phyloP scores from a whole-genome alignment of 2,329 filamentous ascomycete genomes.

The Claviceps arundinis region DNA sequence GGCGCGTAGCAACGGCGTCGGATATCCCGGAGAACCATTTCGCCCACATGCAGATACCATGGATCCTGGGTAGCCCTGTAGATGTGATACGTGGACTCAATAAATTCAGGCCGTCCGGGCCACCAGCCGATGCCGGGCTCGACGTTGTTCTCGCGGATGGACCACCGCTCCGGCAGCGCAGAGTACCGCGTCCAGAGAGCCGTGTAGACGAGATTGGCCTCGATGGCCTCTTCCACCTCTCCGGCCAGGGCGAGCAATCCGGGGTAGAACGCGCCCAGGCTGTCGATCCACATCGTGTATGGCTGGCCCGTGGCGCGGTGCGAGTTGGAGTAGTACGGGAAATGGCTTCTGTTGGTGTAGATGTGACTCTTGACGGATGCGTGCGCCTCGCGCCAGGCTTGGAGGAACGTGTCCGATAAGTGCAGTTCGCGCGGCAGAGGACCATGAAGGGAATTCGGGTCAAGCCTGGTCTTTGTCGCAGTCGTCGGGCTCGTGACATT shows the following conservation, averaged over 20 bases:
- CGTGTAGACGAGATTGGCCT: constrained; percentile 80
- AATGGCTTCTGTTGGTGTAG: constrained; percentile 63
- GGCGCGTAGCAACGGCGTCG: constrained; percentile 75
- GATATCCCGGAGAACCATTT: constrained; percentile 88
- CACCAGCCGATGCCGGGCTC: constrained; percentile 88
- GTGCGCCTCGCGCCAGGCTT: constrained; percentile 76
- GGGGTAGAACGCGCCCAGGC: constrained; percentile 87
- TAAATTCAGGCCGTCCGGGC: constrained; percentile 89
- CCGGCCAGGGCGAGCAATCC: constrained; percentile 77
- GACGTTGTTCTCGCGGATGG: constrained; percentile 67
- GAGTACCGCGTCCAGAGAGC: constrained; percentile 91
- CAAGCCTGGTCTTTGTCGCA: constrained; percentile 36
- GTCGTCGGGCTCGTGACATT: constrained; percentile 27
- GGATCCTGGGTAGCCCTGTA: constrained; percentile 87
- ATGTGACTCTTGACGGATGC: constrained; percentile 79
- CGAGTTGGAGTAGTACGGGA: constrained; percentile 86
- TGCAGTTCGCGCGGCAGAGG: constrained; percentile 52
- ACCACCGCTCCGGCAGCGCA: constrained; percentile 92
- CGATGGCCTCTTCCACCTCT: constrained; percentile 79
- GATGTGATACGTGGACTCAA: constrained; percentile 93
- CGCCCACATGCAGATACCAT: constrained; percentile 90
- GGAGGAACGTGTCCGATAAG: constrained; percentile 64
- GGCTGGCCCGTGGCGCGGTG: constrained; percentile 80
- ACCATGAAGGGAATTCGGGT: constrained; percentile 48
- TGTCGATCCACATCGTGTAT: constrained; percentile 90